Base-by-base conservation (phyloP, 78 protist genomes). In the Speleostelium caveatum region DNA sequence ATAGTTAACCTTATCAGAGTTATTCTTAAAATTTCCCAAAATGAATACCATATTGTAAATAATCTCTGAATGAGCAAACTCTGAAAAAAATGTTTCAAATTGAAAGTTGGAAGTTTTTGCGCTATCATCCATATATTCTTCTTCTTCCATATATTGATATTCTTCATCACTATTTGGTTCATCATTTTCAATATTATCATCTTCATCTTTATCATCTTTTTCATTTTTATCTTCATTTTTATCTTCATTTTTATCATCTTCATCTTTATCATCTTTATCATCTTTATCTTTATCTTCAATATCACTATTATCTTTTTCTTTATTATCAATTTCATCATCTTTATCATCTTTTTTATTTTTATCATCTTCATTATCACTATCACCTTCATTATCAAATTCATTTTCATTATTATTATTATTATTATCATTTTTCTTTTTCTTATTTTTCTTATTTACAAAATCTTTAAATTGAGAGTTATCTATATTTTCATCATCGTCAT, bases 51-150 rank as follows among this genome's bases (percentile, higher is more conserved):
- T 36, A 30, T 80, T 80, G 14, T 66, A 51, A 55, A 80, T 56
- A 56, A 80, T 33, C 0, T 68, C 77, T 3, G 72, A 39, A n/a
- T 80, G 55, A 7, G 89, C 89, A 58, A 80, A 80, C 1, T 80
- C 89, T 0, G 60, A 41, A 26, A 78, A 24, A 32, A 66, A 78
- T 2, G 39, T 17, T 5, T 21, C 32, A 80, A 33, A 10, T 69
- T 53, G 58, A 58, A 33, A 28, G 49, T 42, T 56, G 10, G 33
- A 49, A 38, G 56, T 53, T 14, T 2, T 17, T 60, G 56, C 68
- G 10, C 5, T 24, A 55, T 33, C 6, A 26, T 68, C 73, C 26
- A 7, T 6, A 45, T 45, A 45, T 14, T 45, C 53, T 45, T 45
- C 53, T 10, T 45, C 53, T 45, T 45, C 53, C 6, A 6, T 45